Conservation (phyloP, 306 rosid species). For the Carpinus viminea region DNA sequence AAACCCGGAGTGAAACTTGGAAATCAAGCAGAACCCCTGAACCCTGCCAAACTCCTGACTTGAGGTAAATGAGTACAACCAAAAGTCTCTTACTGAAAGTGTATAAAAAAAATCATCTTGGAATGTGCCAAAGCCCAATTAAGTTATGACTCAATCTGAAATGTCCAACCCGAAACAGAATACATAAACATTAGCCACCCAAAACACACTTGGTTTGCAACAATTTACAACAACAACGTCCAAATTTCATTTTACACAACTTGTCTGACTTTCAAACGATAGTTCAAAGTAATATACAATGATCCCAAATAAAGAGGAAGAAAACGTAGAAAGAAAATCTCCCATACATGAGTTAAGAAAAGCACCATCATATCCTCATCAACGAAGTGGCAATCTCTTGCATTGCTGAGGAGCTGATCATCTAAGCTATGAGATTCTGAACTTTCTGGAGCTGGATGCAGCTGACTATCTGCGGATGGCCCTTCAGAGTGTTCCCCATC, state of each 20-base stretch:
- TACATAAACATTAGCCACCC: not conserved
- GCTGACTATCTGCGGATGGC: conserved; percentile 51
- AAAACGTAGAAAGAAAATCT: conserved; percentile 33
- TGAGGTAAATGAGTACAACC: no score
- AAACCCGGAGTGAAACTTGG: no score
- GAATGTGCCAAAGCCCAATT: not conserved
- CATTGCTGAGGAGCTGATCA: conserved; percentile 44
- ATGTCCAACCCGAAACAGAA: not conserved
- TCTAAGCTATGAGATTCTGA: conserved; percentile 62
- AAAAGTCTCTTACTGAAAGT: not conserved
- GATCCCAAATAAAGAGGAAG: conserved; percentile 40
- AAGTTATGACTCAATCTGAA: not conserved
- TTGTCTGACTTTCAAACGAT: conserved; percentile 46
- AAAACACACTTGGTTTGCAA: not conserved
- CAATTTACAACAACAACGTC: conserved; percentile 6
- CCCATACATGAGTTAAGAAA: conserved; percentile 32
- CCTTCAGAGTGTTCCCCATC: conserved; percentile 41
- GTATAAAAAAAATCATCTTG: not conserved
- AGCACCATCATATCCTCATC: conserved; percentile 27
- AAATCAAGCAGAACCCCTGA: no score
- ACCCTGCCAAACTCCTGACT: no score
- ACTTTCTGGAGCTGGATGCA: conserved; percentile 56
- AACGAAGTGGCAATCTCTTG: conserved; percentile 34
- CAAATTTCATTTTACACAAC: conserved; percentile 39
- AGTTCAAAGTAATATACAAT: conserved; percentile 46